Base-by-base conservation (phyloP, 2,329 filamentous ascomycete species). In the Lizonia empirigonia region DNA sequence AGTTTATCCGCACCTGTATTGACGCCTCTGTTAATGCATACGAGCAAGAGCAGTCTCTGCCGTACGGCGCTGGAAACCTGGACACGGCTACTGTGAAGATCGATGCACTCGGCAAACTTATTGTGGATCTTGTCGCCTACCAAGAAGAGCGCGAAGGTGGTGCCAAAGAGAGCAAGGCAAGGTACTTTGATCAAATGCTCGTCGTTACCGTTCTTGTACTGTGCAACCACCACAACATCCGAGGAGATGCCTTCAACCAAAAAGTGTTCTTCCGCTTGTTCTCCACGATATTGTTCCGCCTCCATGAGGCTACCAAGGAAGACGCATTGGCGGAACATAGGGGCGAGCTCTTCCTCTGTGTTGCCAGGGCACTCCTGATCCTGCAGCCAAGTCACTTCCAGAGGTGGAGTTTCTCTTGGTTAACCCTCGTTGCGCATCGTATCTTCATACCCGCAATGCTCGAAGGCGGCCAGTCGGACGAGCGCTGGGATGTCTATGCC, bases 191-290 rank as follows among this genome's bases (percentile, higher is more conserved):
- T 60, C 88, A 88, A 1, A 84, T 93, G 42, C 76, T 97, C 32
- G 85, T 88, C 6, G 76, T 97, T n/a, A 78, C 90, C 26, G 83
- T 91, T 3, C 76, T 99, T 49, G 83, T 97, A 3, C 80, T 97
- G 53, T 93, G 90, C 71, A 86, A 94, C 62, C 91, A 97, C 69
- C 88, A 95, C 65, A 82, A 89, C 48, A 90, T 87, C 72, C 85
- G 88, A 36, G 88, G 86, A 4, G 91, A 96, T 45, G 82, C 81
- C 30, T 92, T 96, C 77, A 93, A 91, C 64, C 89, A 93, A 67
- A 87, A 90, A 55, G 86, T 95, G 23, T 97, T 97, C 79, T 94
- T 92, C 82, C 86, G 93, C 36, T 81, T 99, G 33, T 88, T 97
- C 68, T 93, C 91, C 0, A 83, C 88, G 64, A 81, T 97, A 38